Conservation (phyloP, 176 grass and related monocot species). For the Alloteropsis semialata region DNA sequence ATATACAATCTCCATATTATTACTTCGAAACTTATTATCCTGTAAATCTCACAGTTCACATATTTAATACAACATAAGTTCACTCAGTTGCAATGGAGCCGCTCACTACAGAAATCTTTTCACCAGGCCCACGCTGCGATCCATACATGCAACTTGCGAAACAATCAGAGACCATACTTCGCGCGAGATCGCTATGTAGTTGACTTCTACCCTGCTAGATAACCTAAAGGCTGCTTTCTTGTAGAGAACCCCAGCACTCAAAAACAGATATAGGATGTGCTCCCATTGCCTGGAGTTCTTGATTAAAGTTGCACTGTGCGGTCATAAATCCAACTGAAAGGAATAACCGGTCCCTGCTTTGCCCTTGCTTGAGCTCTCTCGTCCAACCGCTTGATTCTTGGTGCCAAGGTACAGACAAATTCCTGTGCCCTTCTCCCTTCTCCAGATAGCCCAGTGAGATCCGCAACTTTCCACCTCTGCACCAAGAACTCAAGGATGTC, state of each 20-base stretch:
- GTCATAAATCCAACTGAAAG: slow-evolving; percentile 70
- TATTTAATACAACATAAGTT: slow-evolving; percentile 28
- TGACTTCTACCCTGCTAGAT: slow-evolving; percentile 39
- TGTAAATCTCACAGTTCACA: slow-evolving; percentile 26
- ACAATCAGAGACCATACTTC: slow-evolving; percentile 32
- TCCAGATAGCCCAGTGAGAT: slow-evolving; percentile 42
- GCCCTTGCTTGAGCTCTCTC: slow-evolving; percentile 62
- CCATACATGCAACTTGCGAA: slow-evolving; percentile 28
- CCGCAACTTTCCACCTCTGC: slow-evolving; percentile 56
- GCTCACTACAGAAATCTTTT: slow-evolving; percentile 20
- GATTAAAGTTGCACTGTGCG: slow-evolving; percentile 60
- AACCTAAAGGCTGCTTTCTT: slow-evolving; percentile 37
- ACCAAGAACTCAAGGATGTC: slow-evolving; percentile 78
- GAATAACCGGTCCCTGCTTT: slow-evolving; percentile 39
- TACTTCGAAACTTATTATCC: slow-evolving; percentile 34
- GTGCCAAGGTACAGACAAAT: slow-evolving; percentile 59
- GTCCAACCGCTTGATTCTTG: slow-evolving; percentile 54
- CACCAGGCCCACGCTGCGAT: slow-evolving; percentile 23
- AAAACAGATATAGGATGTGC: neutral
- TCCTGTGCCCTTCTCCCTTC: slow-evolving; percentile 64
- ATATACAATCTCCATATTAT: slow-evolving; percentile 41
- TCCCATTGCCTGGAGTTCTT: neutral
- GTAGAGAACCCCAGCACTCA: neutral
- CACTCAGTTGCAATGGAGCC: slow-evolving; percentile 15
- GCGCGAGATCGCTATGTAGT: neutral